phyloP scores from a whole-genome alignment of 371 early-diverging fungal genomes.

The Apophysomyces trapeziformis region DNA sequence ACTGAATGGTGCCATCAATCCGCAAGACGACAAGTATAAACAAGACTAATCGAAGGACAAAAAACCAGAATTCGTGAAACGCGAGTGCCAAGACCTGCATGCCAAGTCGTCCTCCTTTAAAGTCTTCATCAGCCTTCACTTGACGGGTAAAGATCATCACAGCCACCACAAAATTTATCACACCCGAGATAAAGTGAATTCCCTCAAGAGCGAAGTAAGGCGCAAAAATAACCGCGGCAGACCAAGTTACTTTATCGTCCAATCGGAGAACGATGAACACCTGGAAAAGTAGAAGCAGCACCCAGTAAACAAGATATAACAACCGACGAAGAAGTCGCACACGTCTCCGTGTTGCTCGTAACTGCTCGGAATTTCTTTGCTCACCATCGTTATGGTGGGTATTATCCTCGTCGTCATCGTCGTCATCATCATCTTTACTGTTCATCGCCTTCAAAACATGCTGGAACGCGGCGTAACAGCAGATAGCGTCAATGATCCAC shows the following conservation, averaged over 20 bases:
- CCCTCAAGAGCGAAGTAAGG: constrained; percentile 76
- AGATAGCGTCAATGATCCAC: constrained; percentile 69
- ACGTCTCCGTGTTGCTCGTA: constrained; percentile 24
- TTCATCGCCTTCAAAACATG: constrained; percentile 21
- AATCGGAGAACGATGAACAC: constrained; percentile 57
- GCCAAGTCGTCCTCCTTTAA: constrained; percentile 5
- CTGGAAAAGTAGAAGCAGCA: constrained; percentile 53
- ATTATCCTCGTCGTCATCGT: constrained; percentile 31
- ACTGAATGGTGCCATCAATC: constrained; percentile 56
- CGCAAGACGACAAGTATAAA: constrained; percentile 66
- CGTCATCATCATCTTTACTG: constrained; percentile 35
- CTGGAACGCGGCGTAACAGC: constrained; percentile 31
- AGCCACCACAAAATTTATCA: constrained; percentile 29
- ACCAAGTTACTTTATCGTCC: constrained; percentile 54
- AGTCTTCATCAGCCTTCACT: not conserved
- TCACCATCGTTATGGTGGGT: constrained; percentile 4
- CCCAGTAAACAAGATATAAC: constrained; percentile 32
- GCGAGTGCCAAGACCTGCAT: constrained; percentile 12
- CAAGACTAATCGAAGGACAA: constrained; percentile 55
- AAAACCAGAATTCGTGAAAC: constrained; percentile 65
- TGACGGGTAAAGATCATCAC: constrained; percentile 3
- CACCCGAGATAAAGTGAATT: constrained; percentile 43
- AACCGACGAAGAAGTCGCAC: constrained; percentile 15
- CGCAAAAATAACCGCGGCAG: constrained; percentile 63
- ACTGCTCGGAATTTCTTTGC: constrained; percentile 16